These are phyloP conservation scores for Huntiella omanensis DNA, from an alignment of 2,329 filamentous ascomycete genomes.

Conservation along the genomic window DNA sequence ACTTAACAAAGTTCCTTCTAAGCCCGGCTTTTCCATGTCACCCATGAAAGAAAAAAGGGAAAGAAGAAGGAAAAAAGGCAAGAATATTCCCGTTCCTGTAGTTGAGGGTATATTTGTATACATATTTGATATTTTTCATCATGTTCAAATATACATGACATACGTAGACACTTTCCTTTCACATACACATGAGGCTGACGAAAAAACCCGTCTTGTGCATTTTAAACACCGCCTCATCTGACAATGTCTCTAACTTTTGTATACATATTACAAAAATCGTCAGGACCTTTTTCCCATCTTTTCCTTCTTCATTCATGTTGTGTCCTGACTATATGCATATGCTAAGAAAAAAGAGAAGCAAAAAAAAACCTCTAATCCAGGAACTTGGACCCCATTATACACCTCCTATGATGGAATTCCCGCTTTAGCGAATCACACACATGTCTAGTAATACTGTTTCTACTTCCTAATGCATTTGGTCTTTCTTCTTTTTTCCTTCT, in stretches of 20 bases:
- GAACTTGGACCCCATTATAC: neutral
- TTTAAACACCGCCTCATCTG: too few species aligned
- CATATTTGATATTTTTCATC: too few species aligned
- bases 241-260: neutral
- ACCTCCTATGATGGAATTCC: neutral
- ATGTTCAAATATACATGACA: too few species aligned
- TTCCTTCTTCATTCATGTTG: neutral
- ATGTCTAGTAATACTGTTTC: neutral
- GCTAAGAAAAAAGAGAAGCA: neutral
- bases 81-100: too few species aligned
- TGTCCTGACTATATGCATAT: neutral
- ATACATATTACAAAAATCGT: neutral
- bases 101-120: too few species aligned
- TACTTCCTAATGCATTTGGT: neutral
- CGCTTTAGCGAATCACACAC: neutral
- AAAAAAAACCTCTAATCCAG: neutral
- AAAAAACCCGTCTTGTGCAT: neutral
- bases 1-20: neutral
- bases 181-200: neutral
- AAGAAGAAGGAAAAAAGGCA: neutral
- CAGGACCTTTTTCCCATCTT: neutral
- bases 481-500: slow-evolving; percentile 1
- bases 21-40: neutral
- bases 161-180: too few species aligned
- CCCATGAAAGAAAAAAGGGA: neutral